Percentiles rank a stretch among this genome's conserved stretches.
Evolutionary conservation across 306 rosid genomes (phyloP).

Genomic region (Cucurbita moschata): DNA sequence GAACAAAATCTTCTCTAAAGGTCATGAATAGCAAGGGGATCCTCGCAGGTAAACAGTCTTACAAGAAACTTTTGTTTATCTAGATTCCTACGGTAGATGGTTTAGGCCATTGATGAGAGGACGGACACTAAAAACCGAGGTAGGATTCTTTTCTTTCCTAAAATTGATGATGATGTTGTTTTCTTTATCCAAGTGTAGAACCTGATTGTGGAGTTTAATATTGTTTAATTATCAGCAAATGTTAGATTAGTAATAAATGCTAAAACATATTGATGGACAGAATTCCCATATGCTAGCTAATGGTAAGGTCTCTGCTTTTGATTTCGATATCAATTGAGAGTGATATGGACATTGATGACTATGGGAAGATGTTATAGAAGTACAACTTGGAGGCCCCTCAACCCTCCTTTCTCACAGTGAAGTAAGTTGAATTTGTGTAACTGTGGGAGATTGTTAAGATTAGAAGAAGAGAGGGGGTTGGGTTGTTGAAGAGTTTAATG

Average conservation of each 20-base stretch:
- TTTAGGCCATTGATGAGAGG: conserved; percentile 32
- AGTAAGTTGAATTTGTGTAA: background rate
- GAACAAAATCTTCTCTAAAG: conserved; percentile 4
- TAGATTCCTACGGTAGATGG: conserved; percentile 28
- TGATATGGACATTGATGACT: conserved; percentile 28
- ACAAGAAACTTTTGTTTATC: conserved; percentile 23
- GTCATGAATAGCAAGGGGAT: background rate
- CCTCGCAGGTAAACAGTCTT: conserved; percentile 16
- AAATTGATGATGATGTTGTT: background rate
- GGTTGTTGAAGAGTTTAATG: background rate
- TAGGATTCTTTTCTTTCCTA: conserved; percentile 14
- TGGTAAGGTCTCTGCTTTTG: background rate
- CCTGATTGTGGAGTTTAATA: conserved; percentile 55
- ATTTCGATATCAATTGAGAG: conserved; percentile 23
- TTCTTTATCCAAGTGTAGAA: conserved; percentile 15
- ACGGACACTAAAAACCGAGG: conserved; percentile 25
- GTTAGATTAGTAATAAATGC: conserved; percentile 66
- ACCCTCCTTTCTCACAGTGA: background rate
- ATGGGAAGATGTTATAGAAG: conserved; percentile 36
- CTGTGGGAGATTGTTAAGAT: background rate
- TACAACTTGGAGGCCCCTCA: conserved; percentile 28
- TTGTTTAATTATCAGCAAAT: conserved; percentile 44
- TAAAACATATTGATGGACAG: background rate
- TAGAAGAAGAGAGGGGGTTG: background rate
- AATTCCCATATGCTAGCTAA: conserved; percentile 1